Evolutionary conservation across 2,329 filamentous ascomycete genomes (phyloP).

Genomic region (Claviceps quebecensis): DNA sequence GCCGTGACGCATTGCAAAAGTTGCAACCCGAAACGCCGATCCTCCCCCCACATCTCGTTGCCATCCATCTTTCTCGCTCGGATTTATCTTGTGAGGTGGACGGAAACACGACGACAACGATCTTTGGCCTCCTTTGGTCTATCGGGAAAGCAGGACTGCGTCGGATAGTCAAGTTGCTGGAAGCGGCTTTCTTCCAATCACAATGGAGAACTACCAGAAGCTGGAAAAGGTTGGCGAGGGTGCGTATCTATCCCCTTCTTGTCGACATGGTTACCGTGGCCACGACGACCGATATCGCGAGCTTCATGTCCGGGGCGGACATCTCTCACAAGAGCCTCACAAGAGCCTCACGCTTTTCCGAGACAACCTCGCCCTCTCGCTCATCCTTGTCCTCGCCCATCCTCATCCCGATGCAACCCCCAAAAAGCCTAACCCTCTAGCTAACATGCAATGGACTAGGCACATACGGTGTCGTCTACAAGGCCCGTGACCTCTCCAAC

Average conservation of each 20-base stretch:
- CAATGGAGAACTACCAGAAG: constrained; percentile 93
- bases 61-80: not conserved
- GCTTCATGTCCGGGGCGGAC: not conserved
- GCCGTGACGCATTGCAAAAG: not conserved
- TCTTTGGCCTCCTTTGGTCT: not conserved
- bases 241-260: constrained; percentile 25
- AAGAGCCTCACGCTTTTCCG: too few relatives aligned
- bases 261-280: too few relatives aligned
- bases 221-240: constrained; percentile 94
- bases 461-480: constrained; percentile 92
- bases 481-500: constrained; percentile 73
- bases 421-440: too few relatives aligned
- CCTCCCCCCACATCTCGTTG: not conserved
- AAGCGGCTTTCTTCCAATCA: not conserved
- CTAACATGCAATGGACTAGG: constrained; percentile 34
- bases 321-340: too few relatives aligned
- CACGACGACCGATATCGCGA: not conserved
- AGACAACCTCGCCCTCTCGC: not conserved
- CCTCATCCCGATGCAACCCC: not conserved
- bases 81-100: not conserved
- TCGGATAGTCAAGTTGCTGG: not conserved
- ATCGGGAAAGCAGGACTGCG: not conserved
- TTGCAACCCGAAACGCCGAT: not conserved
- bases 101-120: not conserved
- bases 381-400: not conserved